Percentiles rank a stretch among this genome's conserved stretches.
These are phyloP conservation scores for Allium fistulosum DNA, from an alignment of 106 monocot genomes.

Conservation along the genomic window DNA sequence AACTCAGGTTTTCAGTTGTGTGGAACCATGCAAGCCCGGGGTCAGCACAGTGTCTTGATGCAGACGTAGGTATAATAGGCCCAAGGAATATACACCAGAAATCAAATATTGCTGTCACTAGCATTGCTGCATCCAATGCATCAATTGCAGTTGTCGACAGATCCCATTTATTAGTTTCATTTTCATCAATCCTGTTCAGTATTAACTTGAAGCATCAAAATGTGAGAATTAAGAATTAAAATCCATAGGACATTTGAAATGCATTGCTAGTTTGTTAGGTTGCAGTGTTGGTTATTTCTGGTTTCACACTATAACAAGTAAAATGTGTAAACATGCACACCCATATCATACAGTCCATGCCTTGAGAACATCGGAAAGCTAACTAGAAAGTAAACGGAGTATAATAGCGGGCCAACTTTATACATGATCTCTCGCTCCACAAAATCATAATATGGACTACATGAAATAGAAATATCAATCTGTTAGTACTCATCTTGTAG, in stretches of 20 bases:
- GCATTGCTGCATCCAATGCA: conserved; percentile 90
- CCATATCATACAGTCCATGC: conserved; percentile 18
- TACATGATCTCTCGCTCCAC: conserved; percentile 84
- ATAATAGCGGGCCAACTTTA: conserved; percentile 88
- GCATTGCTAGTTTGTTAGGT: no score
- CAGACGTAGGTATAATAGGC: conserved; percentile 46
- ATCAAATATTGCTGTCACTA: conserved; percentile 89
- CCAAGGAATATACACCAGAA: conserved; percentile 93
- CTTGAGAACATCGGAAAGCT: conserved; percentile 99
- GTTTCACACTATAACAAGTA: no score
- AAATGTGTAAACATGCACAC: no score
- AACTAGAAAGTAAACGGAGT: conserved; percentile 98
- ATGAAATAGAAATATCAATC: conserved; percentile 5
- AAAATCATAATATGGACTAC: conserved; percentile 98
- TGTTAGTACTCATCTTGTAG: no score
- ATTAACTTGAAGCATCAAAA: not conserved
- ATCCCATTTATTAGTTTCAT: conserved; percentile 48
- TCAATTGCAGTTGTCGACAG: conserved; percentile 72
- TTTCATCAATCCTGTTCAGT: conserved; percentile 68
- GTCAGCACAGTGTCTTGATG: conserved; percentile 41
- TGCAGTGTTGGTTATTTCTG: no score
- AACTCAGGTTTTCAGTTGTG: not conserved
- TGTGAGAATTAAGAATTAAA: not conserved
- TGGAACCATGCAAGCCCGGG: conserved; percentile 80
- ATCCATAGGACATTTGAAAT: not conserved